These are phyloP conservation scores for Lasiosphaeris hirsuta DNA, from an alignment of 495 filamentous ascomycete species.

Conservation along the genomic window DNA sequence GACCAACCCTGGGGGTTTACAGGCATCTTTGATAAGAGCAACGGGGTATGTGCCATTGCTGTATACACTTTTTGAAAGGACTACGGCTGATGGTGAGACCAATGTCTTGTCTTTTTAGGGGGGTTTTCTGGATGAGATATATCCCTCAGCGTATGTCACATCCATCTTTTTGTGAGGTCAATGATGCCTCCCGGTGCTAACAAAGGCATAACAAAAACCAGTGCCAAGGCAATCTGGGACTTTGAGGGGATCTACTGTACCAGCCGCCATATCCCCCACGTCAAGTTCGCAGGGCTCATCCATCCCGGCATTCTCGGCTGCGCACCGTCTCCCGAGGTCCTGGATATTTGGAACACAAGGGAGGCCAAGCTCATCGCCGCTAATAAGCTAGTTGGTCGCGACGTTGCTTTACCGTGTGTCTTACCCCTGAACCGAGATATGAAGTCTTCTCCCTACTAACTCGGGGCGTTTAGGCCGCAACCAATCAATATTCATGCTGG, in stretches of 20 bases:
- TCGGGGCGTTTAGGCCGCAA: constrained; percentile 46
- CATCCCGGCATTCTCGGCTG: constrained; percentile 93
- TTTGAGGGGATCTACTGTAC: constrained; percentile 95
- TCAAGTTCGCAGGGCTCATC: constrained; percentile 87
- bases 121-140: constrained; percentile 87
- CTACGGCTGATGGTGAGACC: background rate
- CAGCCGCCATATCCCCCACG: constrained; percentile 83
- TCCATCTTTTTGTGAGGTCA: background rate
- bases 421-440: background rate
- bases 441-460: background rate
- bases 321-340: constrained; percentile 68
- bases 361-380: constrained; percentile 75
- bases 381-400: constrained; percentile 58
- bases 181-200: background rate
- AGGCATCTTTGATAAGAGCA: constrained; percentile 75
- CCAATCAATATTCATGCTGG: constrained; percentile 71
- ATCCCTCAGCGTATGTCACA: constrained; percentile 65
- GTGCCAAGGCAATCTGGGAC: constrained; percentile 96
- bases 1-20: constrained; percentile 91
- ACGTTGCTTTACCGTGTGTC: constrained; percentile 68
- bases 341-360: constrained; percentile 73
- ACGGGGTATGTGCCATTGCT: constrained; percentile 49
- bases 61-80: background rate
- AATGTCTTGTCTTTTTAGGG: constrained; percentile 39
- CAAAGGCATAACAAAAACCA: constrained; percentile 21